Conservation (phyloP, 139 green algal species). For the Tetradesmus obliquus region DNA sequence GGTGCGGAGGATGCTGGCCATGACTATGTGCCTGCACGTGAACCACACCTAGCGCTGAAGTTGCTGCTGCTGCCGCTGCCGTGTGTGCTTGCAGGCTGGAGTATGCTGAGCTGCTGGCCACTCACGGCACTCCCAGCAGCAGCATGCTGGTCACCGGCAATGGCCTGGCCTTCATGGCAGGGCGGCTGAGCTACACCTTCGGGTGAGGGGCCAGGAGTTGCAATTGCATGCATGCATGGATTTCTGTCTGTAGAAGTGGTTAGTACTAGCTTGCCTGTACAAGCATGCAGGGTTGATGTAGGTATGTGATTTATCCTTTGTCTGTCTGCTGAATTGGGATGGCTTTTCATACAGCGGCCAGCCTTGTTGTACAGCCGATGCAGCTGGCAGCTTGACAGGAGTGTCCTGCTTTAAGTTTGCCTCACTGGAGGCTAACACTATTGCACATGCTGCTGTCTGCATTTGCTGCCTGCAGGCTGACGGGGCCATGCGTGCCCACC, state of each 20-base stretch:
- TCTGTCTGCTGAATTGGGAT: no score
- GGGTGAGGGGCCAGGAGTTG: slow-evolving; percentile 58
- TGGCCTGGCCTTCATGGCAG: slow-evolving; percentile 83
- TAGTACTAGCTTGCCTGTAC: no score
- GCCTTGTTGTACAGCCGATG: background rate
- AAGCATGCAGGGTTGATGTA: background rate
- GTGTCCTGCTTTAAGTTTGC: no score
- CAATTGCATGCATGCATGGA: background rate
- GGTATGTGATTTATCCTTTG: no score
- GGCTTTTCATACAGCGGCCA: background rate
- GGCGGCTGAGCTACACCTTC: slow-evolving; percentile 87
- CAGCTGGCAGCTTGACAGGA: background rate
- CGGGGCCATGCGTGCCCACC: slow-evolving; percentile 77
- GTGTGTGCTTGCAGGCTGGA: slow-evolving; percentile 57
- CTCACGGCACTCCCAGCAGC: slow-evolving; percentile 30
- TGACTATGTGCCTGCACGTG: no score
- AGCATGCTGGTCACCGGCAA: slow-evolving; percentile 73
- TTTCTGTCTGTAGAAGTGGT: background rate
- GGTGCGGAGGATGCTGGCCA: no score
- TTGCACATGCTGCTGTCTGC: background rate
- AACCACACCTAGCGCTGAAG: no score
- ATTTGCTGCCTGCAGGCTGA: background rate
- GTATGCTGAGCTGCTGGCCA: slow-evolving; percentile 65
- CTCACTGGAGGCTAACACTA: no score
- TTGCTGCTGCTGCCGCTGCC: no score